Conservation (phyloP, 164 flowering plant genomes). For the Berberis vulgaris region DNA sequence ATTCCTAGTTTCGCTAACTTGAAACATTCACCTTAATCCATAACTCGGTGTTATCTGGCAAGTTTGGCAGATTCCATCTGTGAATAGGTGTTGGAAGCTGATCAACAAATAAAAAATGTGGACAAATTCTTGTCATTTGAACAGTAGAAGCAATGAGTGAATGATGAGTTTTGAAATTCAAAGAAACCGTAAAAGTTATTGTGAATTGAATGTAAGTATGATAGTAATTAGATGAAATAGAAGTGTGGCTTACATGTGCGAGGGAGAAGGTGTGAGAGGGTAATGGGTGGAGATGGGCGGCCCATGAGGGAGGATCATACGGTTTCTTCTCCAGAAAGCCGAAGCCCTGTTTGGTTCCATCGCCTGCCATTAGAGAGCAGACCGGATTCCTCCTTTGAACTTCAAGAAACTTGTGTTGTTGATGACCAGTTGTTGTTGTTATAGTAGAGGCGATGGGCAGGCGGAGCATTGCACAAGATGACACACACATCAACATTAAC, state of each 20-base stretch:
- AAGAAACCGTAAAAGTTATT: not conserved
- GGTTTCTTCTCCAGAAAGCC: constrained; percentile 5
- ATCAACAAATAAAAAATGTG: not conserved
- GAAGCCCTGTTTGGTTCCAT: no score
- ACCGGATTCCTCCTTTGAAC: no score
- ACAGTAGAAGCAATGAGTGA: not conserved
- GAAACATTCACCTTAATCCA: constrained; percentile 66
- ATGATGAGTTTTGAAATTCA: not conserved
- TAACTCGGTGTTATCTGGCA: constrained; percentile 65
- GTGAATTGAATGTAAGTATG: not conserved
- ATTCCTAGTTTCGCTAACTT: not conserved
- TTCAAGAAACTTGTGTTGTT: no score
- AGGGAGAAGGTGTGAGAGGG: constrained; percentile 69
- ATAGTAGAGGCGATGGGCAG: no score
- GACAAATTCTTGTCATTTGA: not conserved
- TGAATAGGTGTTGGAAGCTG: constrained; percentile 97
- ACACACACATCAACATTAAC: no score
- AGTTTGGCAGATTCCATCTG: constrained; percentile 80
- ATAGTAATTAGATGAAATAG: not conserved
- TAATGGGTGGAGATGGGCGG: constrained; percentile 57
- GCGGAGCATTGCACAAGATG: no score
- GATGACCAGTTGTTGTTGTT: no score
- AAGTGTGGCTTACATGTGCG: constrained; percentile 43
- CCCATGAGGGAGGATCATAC: constrained; percentile 80
- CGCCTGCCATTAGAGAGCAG: no score